Evolutionary conservation across 179 eudicot genomes (phyloP).

Genomic region (Amaranthus tricolor): DNA sequence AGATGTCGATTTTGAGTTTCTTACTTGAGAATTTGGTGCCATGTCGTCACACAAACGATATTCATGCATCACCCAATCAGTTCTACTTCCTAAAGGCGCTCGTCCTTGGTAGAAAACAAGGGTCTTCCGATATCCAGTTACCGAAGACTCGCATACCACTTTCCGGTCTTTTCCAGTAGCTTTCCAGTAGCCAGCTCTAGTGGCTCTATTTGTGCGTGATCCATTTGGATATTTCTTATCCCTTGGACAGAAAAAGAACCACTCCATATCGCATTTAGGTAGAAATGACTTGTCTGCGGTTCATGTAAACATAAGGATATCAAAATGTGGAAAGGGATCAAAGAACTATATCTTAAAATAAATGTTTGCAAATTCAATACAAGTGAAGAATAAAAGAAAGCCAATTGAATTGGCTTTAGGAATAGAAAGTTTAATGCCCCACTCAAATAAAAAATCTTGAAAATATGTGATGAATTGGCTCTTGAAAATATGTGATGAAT

Average conservation of each 20-base stretch:
- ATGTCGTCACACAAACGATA: conserved; percentile 69
- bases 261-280: conserved; percentile 76
- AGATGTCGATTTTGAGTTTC: conserved; percentile 10
- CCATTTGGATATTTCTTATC: conserved; percentile 89
- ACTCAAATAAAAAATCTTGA: conserved; percentile 15
- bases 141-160: conserved; percentile 51
- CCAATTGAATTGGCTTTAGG: conserved; percentile 29
- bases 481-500: conserved; percentile 14
- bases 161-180: conserved; percentile 93
- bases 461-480: background rate
- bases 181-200: conserved; percentile 91
- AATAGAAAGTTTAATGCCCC: conserved; percentile 30
- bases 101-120: conserved; percentile 83
- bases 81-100: conserved; percentile 74
- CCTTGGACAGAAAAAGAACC: conserved; percentile 90
- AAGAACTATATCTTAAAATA: conserved; percentile 6
- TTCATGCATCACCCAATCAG: conserved; percentile 88
- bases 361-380: conserved; percentile 14
- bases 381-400: conserved; percentile 30
- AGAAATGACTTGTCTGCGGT: conserved; percentile 79
- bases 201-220: conserved; percentile 78
- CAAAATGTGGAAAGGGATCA: conserved; percentile 22
- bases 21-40: conserved; percentile 51
- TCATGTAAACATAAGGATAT: conserved; percentile 18
- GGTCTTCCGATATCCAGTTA: conserved; percentile 68